Percentiles rank a stretch among this genome's conserved stretches.
These are phyloP conservation scores for Aspergillus fijiensis DNA, from an alignment of 2,329 filamentous ascomycete genomes.

Conservation along the genomic window DNA sequence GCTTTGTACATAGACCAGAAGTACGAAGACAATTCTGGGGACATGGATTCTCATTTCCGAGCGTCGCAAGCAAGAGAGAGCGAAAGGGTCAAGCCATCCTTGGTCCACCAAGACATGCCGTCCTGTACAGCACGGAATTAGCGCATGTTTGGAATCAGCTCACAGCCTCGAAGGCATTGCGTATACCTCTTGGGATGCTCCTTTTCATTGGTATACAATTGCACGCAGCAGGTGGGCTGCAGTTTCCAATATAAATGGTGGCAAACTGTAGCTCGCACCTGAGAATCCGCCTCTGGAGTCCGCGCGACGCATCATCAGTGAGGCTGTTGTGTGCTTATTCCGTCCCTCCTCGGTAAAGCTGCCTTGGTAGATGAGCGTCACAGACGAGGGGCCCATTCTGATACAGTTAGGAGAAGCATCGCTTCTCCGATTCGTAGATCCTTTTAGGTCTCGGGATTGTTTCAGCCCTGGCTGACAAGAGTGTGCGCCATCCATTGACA, in stretches of 20 bases:
- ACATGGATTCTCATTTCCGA: background rate
- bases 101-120: background rate
- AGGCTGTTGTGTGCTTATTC: background rate
- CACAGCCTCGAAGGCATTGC: background rate
- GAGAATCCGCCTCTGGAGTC: background rate
- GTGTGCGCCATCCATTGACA: background rate
- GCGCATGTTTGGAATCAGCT: background rate
- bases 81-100: background rate
- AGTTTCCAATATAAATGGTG: background rate
- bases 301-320: slow-evolving; percentile 6
- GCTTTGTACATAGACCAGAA: background rate
- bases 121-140: background rate
- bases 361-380: background rate
- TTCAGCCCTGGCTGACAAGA: background rate
- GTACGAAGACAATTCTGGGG: background rate
- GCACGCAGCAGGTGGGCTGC: background rate
- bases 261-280: background rate
- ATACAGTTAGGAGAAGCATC: background rate
- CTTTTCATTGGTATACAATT: background rate
- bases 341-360: background rate
- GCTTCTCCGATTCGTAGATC: background rate
- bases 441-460: background rate
- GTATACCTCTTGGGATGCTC: background rate
- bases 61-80: background rate
- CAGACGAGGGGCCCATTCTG: background rate